Percentiles rank a stretch among this genome's conserved stretches.
Conservation (phyloP, 352 stramenopile genomes). For the Elongisporangium undulatum region DNA sequence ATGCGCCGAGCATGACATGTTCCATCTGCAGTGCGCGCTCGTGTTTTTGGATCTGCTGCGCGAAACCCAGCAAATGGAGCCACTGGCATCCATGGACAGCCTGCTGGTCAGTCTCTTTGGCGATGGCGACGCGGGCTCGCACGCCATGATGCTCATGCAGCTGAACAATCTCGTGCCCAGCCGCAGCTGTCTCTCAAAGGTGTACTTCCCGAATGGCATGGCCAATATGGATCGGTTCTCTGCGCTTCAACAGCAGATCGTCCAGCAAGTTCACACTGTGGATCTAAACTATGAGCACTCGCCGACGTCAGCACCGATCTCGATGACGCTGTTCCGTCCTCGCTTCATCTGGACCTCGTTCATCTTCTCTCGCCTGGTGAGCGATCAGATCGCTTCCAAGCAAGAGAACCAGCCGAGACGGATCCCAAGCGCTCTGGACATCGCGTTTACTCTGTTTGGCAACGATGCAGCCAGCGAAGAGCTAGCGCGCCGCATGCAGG, state of each 20-base stretch:
- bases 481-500: slow-evolving; percentile 10
- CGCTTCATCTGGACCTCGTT: slow-evolving; percentile 23
- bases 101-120: slow-evolving; percentile 11
- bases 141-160: slow-evolving; percentile 9
- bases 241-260: slow-evolving; percentile 8
- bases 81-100: slow-evolving; percentile 3
- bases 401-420: slow-evolving; percentile 5
- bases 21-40: slow-evolving; percentile 12
- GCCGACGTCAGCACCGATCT: neutral
- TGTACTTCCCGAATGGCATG: neutral
- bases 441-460: slow-evolving; percentile 16
- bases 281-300: slow-evolving; percentile 13
- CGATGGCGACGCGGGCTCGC: slow-evolving; percentile 12
- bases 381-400: slow-evolving; percentile 16
- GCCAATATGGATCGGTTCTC: neutral
- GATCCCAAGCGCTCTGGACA: slow-evolving; percentile 18
- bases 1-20: slow-evolving; percentile 1
- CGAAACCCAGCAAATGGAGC: slow-evolving; percentile 3
- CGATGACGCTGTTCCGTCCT: slow-evolving; percentile 14
- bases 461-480: slow-evolving; percentile 11
- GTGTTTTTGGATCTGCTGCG: slow-evolving; percentile 11
- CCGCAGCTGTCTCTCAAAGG: neutral
- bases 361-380: slow-evolving; percentile 17
- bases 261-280: slow-evolving; percentile 2
- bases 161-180: slow-evolving; percentile 4